A percentile compares a stretch with the other conserved stretches of the same genome.
phyloP scores from a whole-genome alignment of 2,329 filamentous ascomycete genomes.

The Phyllosticta ampelicida region DNA sequence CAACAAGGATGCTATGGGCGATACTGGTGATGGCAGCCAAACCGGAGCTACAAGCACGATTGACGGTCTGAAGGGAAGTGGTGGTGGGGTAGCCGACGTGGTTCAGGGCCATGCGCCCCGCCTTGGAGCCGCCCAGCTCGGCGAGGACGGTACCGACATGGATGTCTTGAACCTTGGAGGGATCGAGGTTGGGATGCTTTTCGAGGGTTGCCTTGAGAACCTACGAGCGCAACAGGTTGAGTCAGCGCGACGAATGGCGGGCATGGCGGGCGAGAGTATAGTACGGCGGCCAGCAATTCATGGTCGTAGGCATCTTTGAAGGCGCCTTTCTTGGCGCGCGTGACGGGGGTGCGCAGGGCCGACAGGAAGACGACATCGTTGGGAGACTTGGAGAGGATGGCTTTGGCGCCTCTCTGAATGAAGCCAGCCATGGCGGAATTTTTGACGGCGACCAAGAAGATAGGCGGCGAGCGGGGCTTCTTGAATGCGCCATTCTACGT shows the following conservation, averaged over 20 bases:
- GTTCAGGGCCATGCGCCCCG: constrained; percentile 80
- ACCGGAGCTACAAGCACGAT: constrained; percentile 73
- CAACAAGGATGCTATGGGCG: constrained; percentile 63
- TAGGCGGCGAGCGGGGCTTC: not conserved
- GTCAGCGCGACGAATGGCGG: not conserved
- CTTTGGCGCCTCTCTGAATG: constrained; percentile 53
- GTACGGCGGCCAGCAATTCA: constrained; percentile 53
- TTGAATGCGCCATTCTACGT: not conserved
- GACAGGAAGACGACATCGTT: constrained; percentile 82
- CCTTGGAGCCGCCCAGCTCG: constrained; percentile 83
- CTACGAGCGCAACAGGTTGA: constrained; percentile 18
- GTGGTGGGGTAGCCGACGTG: constrained; percentile 65
- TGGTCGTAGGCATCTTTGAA: constrained; percentile 87
- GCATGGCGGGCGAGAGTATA: constrained; percentile 29
- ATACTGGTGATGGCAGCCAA: constrained; percentile 67
- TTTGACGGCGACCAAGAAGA: not conserved
- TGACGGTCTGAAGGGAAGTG: constrained; percentile 75
- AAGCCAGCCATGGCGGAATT: constrained; percentile 29
- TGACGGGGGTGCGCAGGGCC: constrained; percentile 79
- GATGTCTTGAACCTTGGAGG: constrained; percentile 63
- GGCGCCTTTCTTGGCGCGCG: constrained; percentile 68
- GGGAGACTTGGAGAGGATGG: constrained; percentile 67
- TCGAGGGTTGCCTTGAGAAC: constrained; percentile 57
- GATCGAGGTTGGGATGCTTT: constrained; percentile 61
- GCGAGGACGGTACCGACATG: constrained; percentile 82